Evolutionary conservation across 2,329 filamentous ascomycete species (phyloP), one percentile per base, ranked within the genome.

Genomic region (Scortechinia acanthostroma): DNA sequence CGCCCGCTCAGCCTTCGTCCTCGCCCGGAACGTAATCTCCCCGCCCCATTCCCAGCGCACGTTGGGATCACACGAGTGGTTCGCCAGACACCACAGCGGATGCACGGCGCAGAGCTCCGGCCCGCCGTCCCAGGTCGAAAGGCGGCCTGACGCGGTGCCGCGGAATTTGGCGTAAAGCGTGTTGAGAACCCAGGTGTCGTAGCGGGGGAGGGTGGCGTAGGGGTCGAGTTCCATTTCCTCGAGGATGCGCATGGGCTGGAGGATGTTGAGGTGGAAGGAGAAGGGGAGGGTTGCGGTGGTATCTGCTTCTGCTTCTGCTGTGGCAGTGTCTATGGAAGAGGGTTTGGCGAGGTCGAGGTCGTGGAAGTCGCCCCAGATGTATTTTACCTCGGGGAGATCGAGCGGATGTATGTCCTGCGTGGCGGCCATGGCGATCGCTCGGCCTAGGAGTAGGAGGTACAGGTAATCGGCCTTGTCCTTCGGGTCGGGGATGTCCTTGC

Each of bases 1-100:
- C 53, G n/a, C 62, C 21, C 67, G 53, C 47, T 68, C 51, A 28
- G 63, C 55, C 21, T 66, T 57, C 2, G 61, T 58, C 61, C 58
- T 66, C 51, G 17, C 35, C 14, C 35, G 6, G 17, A 76, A 71
- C 19, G 63, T 63, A 50, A 76, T 73, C 25, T 58, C 65, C 1
- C 70, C 71, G 22, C 71, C 70, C 78, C 77, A 83, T 52, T 81
- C 76, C 80, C 80, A 84, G 2, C 64, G 62, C 16, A 83, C 78
- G 54, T 82, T 83, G 5, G 80, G 80, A 57, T 80, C 76, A 54
- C 80, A 84, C 48, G 73, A 77, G 53, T 84, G 80, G 47, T 84
- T 84, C 35, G 79, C 78, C 21, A 83, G 60, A 62, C 77, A 83
- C 80, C 80, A 84, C 50, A 82, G 66, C n/a, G 80, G 77, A 62